phyloP scores from a whole-genome alignment of 352 stramenopile genomes.

The Globisporangium splendens region DNA sequence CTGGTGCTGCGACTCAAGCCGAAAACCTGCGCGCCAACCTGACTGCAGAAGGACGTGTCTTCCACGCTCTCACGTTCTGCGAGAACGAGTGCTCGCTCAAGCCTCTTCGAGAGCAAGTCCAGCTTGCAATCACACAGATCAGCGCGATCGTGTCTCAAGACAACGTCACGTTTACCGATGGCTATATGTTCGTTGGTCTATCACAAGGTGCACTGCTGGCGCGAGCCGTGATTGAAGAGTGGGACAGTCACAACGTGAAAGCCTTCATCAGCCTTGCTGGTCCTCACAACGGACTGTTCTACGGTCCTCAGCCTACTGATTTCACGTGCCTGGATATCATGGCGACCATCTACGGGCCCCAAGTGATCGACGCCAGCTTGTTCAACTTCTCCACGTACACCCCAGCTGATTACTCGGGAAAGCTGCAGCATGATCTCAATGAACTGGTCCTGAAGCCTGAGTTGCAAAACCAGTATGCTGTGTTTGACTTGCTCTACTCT shows the following conservation, averaged over 20 bases:
- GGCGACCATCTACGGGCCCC: constrained; percentile 11
- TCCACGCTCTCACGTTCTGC: constrained; percentile 25
- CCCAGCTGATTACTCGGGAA: constrained; percentile 13
- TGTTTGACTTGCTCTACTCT: constrained; percentile 18
- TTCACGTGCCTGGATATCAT: constrained; percentile 13
- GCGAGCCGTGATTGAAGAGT: constrained; percentile 26
- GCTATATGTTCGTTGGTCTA: constrained; percentile 32
- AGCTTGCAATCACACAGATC: constrained; percentile 26
- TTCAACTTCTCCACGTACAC: constrained; percentile 24
- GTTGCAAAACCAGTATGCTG: no score
- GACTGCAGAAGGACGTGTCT: constrained; percentile 13
- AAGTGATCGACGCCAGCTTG: constrained; percentile 7
- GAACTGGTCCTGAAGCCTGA: no score
- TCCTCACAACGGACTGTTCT: constrained; percentile 29
- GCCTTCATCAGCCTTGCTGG: constrained; percentile 23
- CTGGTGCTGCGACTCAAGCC: not conserved
- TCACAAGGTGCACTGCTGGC: constrained; percentile 24
- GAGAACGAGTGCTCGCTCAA: constrained; percentile 15
- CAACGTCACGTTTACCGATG: constrained; percentile 9
- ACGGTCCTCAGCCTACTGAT: constrained; percentile 24
- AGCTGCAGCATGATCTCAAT: no score
- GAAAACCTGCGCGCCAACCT: constrained; percentile 18
- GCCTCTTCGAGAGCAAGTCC: constrained; percentile 18
- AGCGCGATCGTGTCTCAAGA: constrained; percentile 9
- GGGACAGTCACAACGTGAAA: constrained; percentile 27